A percentile compares a stretch with the other conserved stretches of the same genome.
Evolutionary conservation across 2,329 filamentous ascomycete genomes (phyloP).

Genomic region (Fusarium protoensiforme): DNA sequence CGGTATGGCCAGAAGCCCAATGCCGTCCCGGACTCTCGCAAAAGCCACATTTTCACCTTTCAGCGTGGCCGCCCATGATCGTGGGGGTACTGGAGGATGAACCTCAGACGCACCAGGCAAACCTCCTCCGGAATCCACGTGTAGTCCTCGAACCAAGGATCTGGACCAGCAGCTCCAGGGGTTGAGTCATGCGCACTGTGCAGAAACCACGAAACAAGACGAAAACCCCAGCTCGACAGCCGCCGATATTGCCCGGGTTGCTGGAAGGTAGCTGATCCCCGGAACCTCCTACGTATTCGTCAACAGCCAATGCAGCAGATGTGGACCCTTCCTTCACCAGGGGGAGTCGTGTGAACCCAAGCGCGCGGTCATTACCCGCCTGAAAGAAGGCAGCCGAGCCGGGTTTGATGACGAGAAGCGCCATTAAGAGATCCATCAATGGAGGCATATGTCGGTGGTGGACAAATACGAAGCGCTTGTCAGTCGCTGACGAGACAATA

Average conservation of each 20-base stretch:
- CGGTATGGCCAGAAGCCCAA: background rate
- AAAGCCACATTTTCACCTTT: background rate
- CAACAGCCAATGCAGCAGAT: conserved; percentile 8
- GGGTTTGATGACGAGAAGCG: background rate
- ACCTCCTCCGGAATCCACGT: conserved; percentile 2
- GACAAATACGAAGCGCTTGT: background rate
- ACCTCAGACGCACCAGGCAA: background rate
- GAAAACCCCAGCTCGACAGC: background rate
- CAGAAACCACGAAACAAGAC: conserved; percentile 1
- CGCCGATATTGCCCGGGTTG: conserved; percentile 14
- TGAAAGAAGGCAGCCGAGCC: background rate
- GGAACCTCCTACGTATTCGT: conserved; percentile 14
- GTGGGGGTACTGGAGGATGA: background rate
- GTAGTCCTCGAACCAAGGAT: conserved; percentile 9
- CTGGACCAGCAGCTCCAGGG: conserved; percentile 6
- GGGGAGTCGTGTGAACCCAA: conserved; percentile 9
- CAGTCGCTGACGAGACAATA: background rate
- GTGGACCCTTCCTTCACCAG: conserved; percentile 17
- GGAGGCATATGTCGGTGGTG: background rate
- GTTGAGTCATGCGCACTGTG: conserved; percentile 18
- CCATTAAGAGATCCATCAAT: background rate
- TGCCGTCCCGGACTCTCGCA: background rate
- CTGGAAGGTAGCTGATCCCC: conserved; percentile 14
- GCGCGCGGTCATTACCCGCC: background rate
- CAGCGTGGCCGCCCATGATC: background rate